Base-by-base conservation (phyloP, 164 flowering plant genomes). In the Macadamia tetraphylla region DNA sequence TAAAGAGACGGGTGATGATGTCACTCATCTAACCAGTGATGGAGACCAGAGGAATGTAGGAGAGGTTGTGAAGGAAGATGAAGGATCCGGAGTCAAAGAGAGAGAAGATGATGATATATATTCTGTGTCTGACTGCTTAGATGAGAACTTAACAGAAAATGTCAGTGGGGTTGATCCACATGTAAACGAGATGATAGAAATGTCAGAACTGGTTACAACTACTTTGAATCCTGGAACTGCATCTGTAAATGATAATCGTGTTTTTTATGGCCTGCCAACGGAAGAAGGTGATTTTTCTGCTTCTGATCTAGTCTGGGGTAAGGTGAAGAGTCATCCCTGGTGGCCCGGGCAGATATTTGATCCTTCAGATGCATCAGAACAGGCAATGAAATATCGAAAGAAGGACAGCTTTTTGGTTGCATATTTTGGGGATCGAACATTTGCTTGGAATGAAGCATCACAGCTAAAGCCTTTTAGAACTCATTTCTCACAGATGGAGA, bases 271-370 rank as follows among this genome's bases (percentile, higher is more conserved):
- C 35, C 62, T 62, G n/a, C 59, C 62, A 31, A 64, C n/a, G 58
- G 77, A 69, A 59, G 72, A 70, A 63, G 80, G 77, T 12, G 84
- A 73, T 17, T 84, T 81, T 73, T 18, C 64, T 49, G 78, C 74
- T 11, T 73, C 81, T 35, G 94, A 91, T 77, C 60, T 93, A 57
- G 91, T 93, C 5, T 93, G 98, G 98, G 92, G 96, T 51, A 93
- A 91, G 77, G 89, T 93, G 23, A 82, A 76, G 81, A 87, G 91
- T 71, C 94, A 91, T 74, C 96, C 94, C 1, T 93, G 98, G 98
- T 93, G 98, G 98, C 98, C 98, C 23, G 98, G 91, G 14, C 96
- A 91, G 85, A 82, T 93, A 74, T 83, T 81, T 83, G 85, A 80
- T 68, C 80, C 86, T 12, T 74, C 81, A 0, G 86, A 78, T 79